Evolutionary conservation across 306 rosid genomes (phyloP).

Genomic region (Prunus mira): DNA sequence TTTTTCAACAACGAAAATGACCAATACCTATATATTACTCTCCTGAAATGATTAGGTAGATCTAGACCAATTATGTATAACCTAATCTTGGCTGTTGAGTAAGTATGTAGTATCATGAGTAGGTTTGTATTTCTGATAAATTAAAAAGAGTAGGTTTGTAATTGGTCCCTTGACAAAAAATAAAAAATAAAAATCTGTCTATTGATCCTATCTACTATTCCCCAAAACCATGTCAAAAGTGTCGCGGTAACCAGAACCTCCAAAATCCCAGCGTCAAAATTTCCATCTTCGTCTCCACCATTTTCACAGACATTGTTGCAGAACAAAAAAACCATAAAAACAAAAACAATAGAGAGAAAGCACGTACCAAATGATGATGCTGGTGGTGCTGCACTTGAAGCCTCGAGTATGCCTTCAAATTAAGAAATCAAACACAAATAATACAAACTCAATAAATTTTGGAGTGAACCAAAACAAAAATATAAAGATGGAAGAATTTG

Average conservation of each 20-base stretch:
- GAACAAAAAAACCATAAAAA: background rate
- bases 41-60: background rate
- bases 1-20: background rate
- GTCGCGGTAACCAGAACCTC: background rate
- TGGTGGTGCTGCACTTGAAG: slow-evolving; percentile 8
- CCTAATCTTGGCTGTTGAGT: background rate
- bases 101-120: background rate
- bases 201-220: background rate
- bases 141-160: too few species aligned
- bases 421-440: background rate
- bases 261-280: background rate
- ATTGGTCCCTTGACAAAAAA: too few species aligned
- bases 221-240: background rate
- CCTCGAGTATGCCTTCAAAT: slow-evolving; percentile 19
- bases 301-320: background rate
- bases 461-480: background rate
- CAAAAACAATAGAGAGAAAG: background rate
- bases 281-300: background rate
- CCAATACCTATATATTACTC: background rate
- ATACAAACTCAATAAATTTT: background rate
- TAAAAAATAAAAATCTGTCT: too few species aligned
- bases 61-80: background rate
- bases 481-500: too few species aligned
- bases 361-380: slow-evolving; percentile 8
- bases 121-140: background rate